Conservation (phyloP, 2,329 filamentous ascomycete species). For the Mollisia scopiformis region DNA sequence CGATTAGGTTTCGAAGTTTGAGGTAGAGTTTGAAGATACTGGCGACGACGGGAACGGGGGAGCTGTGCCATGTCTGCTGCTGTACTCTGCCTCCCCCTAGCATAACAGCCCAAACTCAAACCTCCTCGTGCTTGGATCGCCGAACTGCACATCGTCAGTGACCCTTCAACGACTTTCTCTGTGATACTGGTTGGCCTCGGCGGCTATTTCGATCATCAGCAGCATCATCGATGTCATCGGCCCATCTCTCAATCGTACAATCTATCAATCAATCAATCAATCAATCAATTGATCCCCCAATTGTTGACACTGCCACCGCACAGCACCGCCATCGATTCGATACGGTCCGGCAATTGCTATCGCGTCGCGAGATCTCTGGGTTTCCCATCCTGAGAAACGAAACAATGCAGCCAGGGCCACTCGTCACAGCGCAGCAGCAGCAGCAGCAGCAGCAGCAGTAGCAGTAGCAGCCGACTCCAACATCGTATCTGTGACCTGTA, state of each 20-base stretch:
- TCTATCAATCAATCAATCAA: too few relatives aligned
- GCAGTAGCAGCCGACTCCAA: background rate
- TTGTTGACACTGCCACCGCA: too few relatives aligned
- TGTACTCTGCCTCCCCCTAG: background rate
- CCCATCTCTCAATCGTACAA: too few relatives aligned
- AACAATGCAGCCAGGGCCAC: too few relatives aligned
- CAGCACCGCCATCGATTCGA: background rate
- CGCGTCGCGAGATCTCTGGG: background rate
- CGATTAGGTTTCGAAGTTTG: conserved; percentile 1
- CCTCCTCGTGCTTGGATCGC: background rate
- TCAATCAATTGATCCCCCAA: too few relatives aligned
- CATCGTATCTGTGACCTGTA: background rate
- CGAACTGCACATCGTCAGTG: background rate
- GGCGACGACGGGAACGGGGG: too few relatives aligned
- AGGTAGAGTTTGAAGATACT: too few relatives aligned
- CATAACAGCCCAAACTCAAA: background rate
- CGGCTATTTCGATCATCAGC: background rate
- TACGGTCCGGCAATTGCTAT: background rate
- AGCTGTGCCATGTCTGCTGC: too few relatives aligned
- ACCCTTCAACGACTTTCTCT: too few relatives aligned
- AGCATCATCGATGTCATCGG: too few relatives aligned
- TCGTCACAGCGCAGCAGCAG: background rate
- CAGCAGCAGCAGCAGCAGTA: background rate
- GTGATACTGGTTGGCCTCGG: background rate
- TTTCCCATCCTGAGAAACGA: background rate